Base-by-base conservation (phyloP, 2,329 filamentous ascomycete genomes). In the Geosmithia flava region DNA sequence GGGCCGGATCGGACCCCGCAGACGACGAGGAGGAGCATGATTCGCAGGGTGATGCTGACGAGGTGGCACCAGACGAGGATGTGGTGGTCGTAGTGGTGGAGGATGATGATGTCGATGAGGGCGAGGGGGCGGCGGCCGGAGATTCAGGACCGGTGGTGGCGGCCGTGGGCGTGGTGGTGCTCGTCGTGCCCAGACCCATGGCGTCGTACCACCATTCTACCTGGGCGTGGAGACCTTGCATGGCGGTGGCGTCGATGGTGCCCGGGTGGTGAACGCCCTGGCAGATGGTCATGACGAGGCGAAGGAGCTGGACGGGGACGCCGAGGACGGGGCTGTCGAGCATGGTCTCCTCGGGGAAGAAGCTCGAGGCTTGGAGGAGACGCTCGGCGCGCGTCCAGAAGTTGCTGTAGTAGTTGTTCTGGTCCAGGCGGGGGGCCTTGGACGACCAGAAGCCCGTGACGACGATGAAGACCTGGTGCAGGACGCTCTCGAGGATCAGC, bases 261-360 rank as follows among this genome's bases (percentile, higher is more conserved):
- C 3, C 10, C 11, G 33, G 33, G 10, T 13, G 10, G 10, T 37
- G 33, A 11, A 37, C 11, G 15, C 11, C 33, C 11, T 11, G 33
- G 0, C 52, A 42, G 0, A 58, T 41, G 4, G 46, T 48, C 3
- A 58, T 7, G 1, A 46, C 39, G 1, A 52, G 50, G 16, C 55
- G 47, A 17, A 56, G 54, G 4, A 58, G 45, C 0, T 50, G 52
- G 3, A 53, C 45, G 1, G 56, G 56, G 0, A 59, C 49, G 6
- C 56, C 56, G 1, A 59, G 48, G 0, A 59, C 51, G 2, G 56
- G 56, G 20, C 56, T 58, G 20, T 54, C 53, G 0, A 55, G 43
- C 2, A 48, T 55, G 16, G 30, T 52, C 0, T 44, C 27, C 1
- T 48, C 49, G 1, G 51, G 49, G 7, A 53, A 53, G 42, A 57